Base-by-base conservation (phyloP, 352 stramenopile genomes). In the Globisporangium polare region DNA sequence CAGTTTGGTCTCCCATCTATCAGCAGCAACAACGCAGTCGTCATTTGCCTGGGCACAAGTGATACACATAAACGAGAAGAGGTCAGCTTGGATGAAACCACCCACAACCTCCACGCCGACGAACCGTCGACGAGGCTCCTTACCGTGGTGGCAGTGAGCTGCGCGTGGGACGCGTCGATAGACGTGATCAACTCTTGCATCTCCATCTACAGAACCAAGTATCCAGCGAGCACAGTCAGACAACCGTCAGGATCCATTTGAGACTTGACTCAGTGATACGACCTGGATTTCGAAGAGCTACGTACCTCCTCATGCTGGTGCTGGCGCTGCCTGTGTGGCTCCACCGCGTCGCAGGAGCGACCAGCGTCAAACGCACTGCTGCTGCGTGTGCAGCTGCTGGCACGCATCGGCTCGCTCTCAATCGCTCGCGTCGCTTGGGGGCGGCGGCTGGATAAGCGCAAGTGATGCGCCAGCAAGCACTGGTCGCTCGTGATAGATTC, bases 391-490 rank as follows among this genome's bases (percentile, higher is more conserved):
- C 12, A 9, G 50, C 18, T 55, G 50, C 3, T 12, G 27, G 26
- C 33, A 8, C n/a, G 50, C 33, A 18, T 49, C 1, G 6, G 18
- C 42, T 22, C 42, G 42, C 33, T 39, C 7, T 39, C 33, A 17
- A 39, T 39, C 33, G 33, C n/a, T 15, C 50, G 50, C 50, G 50
- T 24, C 50, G 50, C 50, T 55, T 55, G 18, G 50, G 8, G 42
- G 18, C 17, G 18, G 50, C 15, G 42, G 18, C 17, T 42, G 27
- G 50, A 55, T 55, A 54, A 54, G 49, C 27, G 49, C 27, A 37
- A 42, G 50, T 55, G 50, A 55, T 55, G 39, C 39, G 17, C 39
- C 15, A 53, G 47, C 47, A 53, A 37, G 33, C 12, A 17, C 8
- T 0, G 33, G 33, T 39, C 33, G 10, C 33, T 53, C 9, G n/a